Base-by-base conservation (phyloP, 352 stramenopile species). In the Phytophthora brassicae region DNA sequence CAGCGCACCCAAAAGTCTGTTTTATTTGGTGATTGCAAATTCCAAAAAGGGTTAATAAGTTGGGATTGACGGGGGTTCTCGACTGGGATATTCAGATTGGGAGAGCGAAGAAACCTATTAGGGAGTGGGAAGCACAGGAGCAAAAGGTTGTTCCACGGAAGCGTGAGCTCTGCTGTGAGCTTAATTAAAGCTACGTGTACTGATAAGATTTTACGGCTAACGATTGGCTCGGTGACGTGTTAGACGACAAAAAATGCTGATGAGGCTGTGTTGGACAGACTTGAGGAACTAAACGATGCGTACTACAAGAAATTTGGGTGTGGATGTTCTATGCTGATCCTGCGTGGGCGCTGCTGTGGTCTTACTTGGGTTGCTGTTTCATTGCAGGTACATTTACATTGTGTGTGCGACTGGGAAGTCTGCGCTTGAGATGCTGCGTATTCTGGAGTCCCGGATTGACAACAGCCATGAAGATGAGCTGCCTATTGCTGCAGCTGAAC, bases 391-490 rank as follows among this genome's bases (percentile, higher is more conserved):
- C 64, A 89, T 91, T 26, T 93, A 85, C 69, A 91, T 93, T 47
- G 77, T 93, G 11, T 93, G 84, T 44, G 81, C 81, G 11, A 93
- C 84, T 31, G 81, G 81, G 48, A 93, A 93, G 52, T 89, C 81
- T 13, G 81, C 84, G 4, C 55, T 75, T 5, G 81, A 91, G 63
- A 93, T 91, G 84, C 75, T 93, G 2, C 47, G 55, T 19, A 89
- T 93, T 57, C 60, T 93, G 13, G 69, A 91, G 56, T 78, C 70
- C 6, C 76, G 84, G 0, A 55, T 89, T 12, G 54, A 44, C 28
- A 89, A 90, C 56, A 66, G 43, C 14, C 20, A 58, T 0, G 74
- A 80, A 33, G 54, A 66, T 1, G 84, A 92, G 61, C 68, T 92
- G 5, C 33, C 62, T n/a, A 67, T 90, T 20, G 84, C 84, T 7